phyloP scores from a whole-genome alignment of 169 alveolate species.

The Pseudocohnilembus persalinus region DNA sequence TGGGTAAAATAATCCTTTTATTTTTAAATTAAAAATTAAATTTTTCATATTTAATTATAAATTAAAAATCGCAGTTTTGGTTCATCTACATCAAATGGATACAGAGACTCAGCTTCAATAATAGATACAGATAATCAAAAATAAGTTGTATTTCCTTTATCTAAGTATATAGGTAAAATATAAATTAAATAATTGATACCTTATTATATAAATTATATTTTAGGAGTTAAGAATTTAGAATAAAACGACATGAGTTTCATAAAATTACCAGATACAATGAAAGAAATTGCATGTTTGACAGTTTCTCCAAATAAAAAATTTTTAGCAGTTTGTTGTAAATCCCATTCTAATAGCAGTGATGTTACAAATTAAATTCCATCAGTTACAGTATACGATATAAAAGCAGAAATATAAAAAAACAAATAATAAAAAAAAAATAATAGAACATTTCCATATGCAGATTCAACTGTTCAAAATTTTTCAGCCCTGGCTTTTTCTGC shows the following conservation, averaged over 20 bases:
- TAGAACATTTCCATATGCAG: constrained; percentile 30
- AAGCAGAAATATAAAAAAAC: constrained; percentile 18
- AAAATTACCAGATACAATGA: constrained; percentile 48
- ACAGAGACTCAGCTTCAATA: constrained; percentile 13
- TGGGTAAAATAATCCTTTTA: background rate
- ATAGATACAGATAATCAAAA: constrained; percentile 28
- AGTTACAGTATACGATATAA: constrained; percentile 62
- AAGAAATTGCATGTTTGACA: constrained; percentile 59
- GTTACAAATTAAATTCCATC: constrained; percentile 36
- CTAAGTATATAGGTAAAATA: background rate
- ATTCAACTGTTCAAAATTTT: constrained; percentile 24
- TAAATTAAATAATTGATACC: constrained; percentile 34
- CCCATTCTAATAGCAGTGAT: constrained; percentile 7
- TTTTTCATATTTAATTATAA: no score
- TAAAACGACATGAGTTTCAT: constrained; percentile 58
- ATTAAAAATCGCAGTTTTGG: constrained; percentile 1
- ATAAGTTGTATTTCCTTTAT: background rate
- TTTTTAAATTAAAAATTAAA: no score
- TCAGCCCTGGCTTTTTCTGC: constrained; percentile 38
- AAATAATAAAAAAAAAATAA: constrained; percentile 33
- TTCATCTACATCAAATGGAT: constrained; percentile 13
- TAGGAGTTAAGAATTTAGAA: constrained; percentile 56
- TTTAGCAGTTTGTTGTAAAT: constrained; percentile 57
- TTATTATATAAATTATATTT: constrained; percentile 26
- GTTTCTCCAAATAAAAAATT: constrained; percentile 64